Percentiles rank a stretch among this genome's conserved stretches.
Conservation (phyloP, 208 protist species). For the Trypanosoma lewisi region DNA sequence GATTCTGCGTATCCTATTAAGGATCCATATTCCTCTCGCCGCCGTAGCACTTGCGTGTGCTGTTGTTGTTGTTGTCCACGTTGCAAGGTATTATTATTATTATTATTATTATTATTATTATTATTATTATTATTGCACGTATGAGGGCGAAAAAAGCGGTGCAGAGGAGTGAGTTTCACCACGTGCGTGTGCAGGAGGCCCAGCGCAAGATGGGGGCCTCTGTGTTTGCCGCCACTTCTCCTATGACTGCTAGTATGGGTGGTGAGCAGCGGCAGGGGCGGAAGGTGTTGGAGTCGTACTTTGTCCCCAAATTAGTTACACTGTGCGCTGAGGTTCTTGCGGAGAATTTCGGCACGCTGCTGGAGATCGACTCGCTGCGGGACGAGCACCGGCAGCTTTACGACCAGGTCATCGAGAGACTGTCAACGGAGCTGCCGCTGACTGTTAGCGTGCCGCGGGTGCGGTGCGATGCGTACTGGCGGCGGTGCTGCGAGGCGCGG, state of each 20-base stretch:
- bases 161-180: constrained; percentile 64
- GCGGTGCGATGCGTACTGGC: constrained; percentile 43
- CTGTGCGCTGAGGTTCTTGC: constrained; percentile 74
- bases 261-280: constrained; percentile 5
- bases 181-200: constrained; percentile 56
- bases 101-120: background rate
- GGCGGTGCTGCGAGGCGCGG: constrained; percentile 67
- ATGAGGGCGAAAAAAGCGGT: constrained; percentile 15
- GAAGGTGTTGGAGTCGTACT: constrained; percentile 50
- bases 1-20: background rate
- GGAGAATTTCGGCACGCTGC: constrained; percentile 50
- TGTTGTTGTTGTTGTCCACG: background rate
- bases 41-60: background rate
- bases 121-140: background rate
- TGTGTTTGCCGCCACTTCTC: background rate
- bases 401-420: constrained; percentile 57
- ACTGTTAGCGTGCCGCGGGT: constrained; percentile 49
- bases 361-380: constrained; percentile 58
- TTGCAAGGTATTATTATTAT: background rate
- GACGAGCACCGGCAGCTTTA: constrained; percentile 53
- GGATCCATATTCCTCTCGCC: no score
- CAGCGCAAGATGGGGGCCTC: constrained; percentile 22
- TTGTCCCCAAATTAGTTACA: constrained; percentile 73
- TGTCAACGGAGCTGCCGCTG: constrained; percentile 60
- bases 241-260: background rate